Base-by-base conservation (phyloP, 1,284 basidiomycete genomes). In the Boletus calvinii region DNA sequence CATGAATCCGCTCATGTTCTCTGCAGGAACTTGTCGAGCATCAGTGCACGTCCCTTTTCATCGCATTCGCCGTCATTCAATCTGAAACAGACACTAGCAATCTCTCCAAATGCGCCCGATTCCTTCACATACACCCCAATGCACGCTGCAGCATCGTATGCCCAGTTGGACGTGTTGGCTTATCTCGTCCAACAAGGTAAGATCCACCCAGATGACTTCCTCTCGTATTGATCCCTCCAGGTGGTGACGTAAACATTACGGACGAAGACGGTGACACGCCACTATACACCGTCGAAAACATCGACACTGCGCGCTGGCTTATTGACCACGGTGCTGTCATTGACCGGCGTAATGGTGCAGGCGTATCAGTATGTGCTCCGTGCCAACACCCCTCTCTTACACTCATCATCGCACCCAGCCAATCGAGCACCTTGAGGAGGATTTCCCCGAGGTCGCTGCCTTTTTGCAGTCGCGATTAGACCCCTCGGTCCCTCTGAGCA, bases 81-180 rank as follows among this genome's bases (percentile, higher is more conserved):
- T 45, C 68, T 70, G 59, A 70, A 58, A 63, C 46, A 53, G 56
- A 60, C 59, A 55, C 56, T 66, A 87, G 92, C 84, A 24, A 64
- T 86, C 36, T 85, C 85, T 11, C 85, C 92, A 13, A 94, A 94
- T 64, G 77, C 73, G 9, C 83, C 84, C 18, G 93, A 96, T 66
- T 67, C 73, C 7, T 82, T 86, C 71, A 87, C 90, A 18, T 96
- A 96, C 70, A 94, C 94, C 0, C 92, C 94, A 11, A 90, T 97
- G 84, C 94, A 97, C 71, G 94, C 94, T n/a, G 93, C 94, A 7
- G 93, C 92, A 0, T 96, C 93, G 1, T 97, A 95, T 68, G 90
- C 83, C 10, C 93, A 94, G 47, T 64, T 88, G 15, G 72, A 87
- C 36, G 71, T 95, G 40, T 75, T 97, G 20, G 78, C 83, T 26